A percentile compares a stretch with the other conserved stretches of the same genome.
phyloP scores from a whole-genome alignment of 2,329 filamentous ascomycete species.

The Biscogniauxia mediterranea region DNA sequence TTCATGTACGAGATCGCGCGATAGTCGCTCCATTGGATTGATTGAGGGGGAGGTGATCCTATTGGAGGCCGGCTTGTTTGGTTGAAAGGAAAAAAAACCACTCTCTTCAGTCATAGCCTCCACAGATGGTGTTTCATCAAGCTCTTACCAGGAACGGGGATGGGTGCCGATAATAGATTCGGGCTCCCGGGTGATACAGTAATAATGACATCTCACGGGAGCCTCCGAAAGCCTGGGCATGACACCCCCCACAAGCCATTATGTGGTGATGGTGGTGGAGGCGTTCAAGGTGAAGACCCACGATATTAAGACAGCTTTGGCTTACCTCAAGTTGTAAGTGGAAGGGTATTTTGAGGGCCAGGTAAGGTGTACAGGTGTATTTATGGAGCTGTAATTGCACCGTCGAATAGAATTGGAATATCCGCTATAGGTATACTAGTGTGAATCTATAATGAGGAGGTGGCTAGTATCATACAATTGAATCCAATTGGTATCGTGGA shows the following conservation, averaged over 20 bases:
- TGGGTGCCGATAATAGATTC: not conserved
- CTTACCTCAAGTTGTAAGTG: too few relatives aligned
- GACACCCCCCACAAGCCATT: not conserved
- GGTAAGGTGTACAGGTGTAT: too few relatives aligned
- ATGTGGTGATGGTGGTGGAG: too few relatives aligned
- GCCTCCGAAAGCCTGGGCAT: not conserved
- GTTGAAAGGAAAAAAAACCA: slow-evolving; percentile 12
- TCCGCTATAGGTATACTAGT: too few relatives aligned
- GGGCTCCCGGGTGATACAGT: not conserved
- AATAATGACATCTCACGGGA: not conserved
- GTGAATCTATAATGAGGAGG: too few relatives aligned
- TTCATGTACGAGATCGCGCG: slow-evolving; percentile 29
- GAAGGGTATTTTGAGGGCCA: too few relatives aligned
- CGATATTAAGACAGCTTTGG: too few relatives aligned
- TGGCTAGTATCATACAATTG: too few relatives aligned
- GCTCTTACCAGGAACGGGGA: not conserved
- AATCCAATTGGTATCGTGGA: not conserved
- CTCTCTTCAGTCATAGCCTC: slow-evolving; percentile 2
- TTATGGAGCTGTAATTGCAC: too few relatives aligned
- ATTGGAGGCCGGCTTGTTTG: slow-evolving; percentile 2
- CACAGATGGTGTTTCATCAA: slow-evolving; percentile 2
- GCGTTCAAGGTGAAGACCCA: too few relatives aligned
- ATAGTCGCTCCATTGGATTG: slow-evolving; percentile 17
- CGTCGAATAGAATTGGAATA: too few relatives aligned
- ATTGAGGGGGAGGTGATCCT: slow-evolving; percentile 16